phyloP scores from a whole-genome alignment of 164 flowering plant species.

The Magnolia changhungtana region DNA sequence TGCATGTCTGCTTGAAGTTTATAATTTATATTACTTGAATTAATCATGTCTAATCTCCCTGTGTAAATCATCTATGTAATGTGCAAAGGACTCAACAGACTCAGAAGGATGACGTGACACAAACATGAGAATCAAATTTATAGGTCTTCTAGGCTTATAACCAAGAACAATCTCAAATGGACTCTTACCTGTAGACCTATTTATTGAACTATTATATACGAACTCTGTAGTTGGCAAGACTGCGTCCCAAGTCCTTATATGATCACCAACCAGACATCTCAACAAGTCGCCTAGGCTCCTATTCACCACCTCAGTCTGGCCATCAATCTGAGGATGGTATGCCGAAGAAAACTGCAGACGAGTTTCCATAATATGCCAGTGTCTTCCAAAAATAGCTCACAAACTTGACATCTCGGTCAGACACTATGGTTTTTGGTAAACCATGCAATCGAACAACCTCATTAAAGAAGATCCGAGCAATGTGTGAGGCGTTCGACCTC shows the following conservation, averaged over 20 bases:
- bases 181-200: not conserved
- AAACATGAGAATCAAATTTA: no score
- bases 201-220: not conserved
- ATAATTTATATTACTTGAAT: not conserved
- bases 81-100: no score
- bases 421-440: not conserved
- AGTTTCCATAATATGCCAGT: not conserved
- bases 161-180: not conserved
- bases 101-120: no score
- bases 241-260: not conserved
- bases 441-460: slow-evolving; percentile 6
- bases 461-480: not conserved
- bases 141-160: no score
- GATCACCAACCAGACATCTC: not conserved
- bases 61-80: no score
- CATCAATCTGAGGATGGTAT: not conserved
- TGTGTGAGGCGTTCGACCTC: not conserved
- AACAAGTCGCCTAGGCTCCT: not conserved
- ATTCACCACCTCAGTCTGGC: not conserved
- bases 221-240: not conserved
- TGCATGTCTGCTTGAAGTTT: not conserved
- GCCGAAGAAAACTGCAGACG: not conserved
- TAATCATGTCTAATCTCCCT: no score
- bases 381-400: not conserved
- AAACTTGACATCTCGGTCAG: not conserved